Percentiles rank a stretch among this genome's conserved stretches.
Conservation (phyloP, 2,329 filamentous ascomycete genomes). For the Polytolypa hystricis region DNA sequence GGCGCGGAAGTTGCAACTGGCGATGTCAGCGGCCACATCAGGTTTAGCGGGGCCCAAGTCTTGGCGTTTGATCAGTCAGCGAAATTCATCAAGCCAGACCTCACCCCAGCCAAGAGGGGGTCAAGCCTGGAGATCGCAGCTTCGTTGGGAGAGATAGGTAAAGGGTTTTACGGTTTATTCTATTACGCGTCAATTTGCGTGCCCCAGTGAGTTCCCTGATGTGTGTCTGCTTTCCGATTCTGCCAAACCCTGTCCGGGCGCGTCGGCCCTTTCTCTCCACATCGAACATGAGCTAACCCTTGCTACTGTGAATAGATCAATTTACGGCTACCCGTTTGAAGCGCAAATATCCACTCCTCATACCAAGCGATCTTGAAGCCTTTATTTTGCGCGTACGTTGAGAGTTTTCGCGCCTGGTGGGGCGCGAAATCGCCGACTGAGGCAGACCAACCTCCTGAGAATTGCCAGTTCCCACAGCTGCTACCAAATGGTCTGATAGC, state of each 20-base stretch:
- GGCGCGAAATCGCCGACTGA: no score
- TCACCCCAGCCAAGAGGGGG: slow-evolving; percentile 12
- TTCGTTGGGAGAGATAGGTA: slow-evolving; percentile 3
- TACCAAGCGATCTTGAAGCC: no score
- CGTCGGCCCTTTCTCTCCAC: slow-evolving; percentile 3
- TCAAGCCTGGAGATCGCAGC: background rate
- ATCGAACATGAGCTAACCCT: slow-evolving; percentile 5
- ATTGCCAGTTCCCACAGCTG: no score
- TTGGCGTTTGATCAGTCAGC: slow-evolving; percentile 15
- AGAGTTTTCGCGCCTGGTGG: no score
- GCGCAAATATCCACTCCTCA: no score
- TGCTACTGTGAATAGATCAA: no score
- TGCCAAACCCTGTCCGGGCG: slow-evolving; percentile 2
- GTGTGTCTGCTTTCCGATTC: slow-evolving; percentile 3
- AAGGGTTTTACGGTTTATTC: slow-evolving; percentile 10
- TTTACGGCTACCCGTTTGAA: no score
- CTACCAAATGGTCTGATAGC: slow-evolving; percentile 12
- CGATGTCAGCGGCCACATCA: background rate
- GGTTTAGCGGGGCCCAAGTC: slow-evolving; percentile 7
- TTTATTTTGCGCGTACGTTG: no score
- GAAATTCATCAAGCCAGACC: slow-evolving; percentile 11
- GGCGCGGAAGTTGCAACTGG: background rate
- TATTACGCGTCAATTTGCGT: slow-evolving; percentile 17
- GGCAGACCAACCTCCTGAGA: no score
- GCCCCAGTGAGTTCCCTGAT: slow-evolving; percentile 5